Base-by-base conservation (phyloP, 2,329 filamentous ascomycete genomes). In the Nothophaeocryptopus gaeumannii region DNA sequence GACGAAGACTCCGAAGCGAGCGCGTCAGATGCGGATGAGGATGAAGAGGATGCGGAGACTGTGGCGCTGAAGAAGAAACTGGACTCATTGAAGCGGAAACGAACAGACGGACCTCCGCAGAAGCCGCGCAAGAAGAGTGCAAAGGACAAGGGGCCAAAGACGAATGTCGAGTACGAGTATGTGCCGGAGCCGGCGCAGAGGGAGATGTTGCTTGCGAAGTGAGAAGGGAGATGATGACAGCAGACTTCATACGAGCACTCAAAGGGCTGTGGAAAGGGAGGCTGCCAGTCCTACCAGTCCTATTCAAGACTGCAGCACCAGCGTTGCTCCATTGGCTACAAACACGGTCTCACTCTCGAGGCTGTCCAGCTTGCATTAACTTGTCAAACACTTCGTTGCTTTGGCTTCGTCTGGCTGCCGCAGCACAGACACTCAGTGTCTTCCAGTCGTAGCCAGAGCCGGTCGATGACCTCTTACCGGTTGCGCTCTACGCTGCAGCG, bases 161-260 rank as follows among this genome's bases (percentile, higher is more conserved):
- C 83, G 70, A 80, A 89, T 73, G 89, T 89, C 69, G 86, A 92
- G 72, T 86, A 88, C 67, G 86, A 90, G 71, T 81, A 85, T 51
- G 86, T 89, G 70, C 76, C 77, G 47, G 81, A 81, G 62, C 77
- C 74, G 39, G 74, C 75, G 58, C 75, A 79, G 60, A 71, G 72
- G 50, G 52, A 76, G 52, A 64, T 67, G 61, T 47, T 57, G 33
- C 20, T 63, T 31, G 64, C 63, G 38, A 58, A 59, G 50, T 65
- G 50, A 53, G 13, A 14, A 3, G 33, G 20, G 9, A 31, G 2
- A 16, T 12, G 13, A 12, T 15, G 29, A 15, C 5, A 33, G n/a
- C 10, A 32, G 20, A 26, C 20, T 7, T 26, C 20, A 26, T 26
- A 26, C 20, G 7, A 26, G 20, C n/a, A n/a, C n/a, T n/a, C n/a